These are phyloP conservation scores for Russula abietina DNA, from an alignment of 768 basidiomycete species.

Conservation along the genomic window DNA sequence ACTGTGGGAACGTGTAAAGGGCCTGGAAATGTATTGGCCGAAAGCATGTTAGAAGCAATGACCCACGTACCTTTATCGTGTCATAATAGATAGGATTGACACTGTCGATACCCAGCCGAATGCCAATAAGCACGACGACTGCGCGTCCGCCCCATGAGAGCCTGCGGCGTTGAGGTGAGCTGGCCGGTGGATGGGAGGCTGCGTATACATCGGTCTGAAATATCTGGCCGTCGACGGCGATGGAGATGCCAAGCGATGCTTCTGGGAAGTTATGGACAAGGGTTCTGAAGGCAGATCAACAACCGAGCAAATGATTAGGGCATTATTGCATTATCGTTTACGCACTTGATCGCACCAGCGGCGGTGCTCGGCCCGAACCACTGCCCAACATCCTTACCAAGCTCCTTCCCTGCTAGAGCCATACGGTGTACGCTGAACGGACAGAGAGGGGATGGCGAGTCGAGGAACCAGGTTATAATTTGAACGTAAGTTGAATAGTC, in stretches of 20 bases:
- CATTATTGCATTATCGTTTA: background rate
- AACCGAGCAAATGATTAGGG: background rate
- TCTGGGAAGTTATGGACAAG: constrained; percentile 76
- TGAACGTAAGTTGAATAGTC: constrained; percentile 85
- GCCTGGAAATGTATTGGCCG: constrained; percentile 40
- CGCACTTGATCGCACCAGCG: constrained; percentile 89
- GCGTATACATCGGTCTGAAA: constrained; percentile 83
- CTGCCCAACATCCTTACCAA: constrained; percentile 92
- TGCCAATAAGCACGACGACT: constrained; percentile 80
- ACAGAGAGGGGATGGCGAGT: constrained; percentile 73
- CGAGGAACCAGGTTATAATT: constrained; percentile 92
- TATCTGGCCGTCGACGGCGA: constrained; percentile 76
- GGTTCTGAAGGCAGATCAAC: constrained; percentile 41
- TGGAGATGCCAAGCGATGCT: constrained; percentile 71
- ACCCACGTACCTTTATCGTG: constrained; percentile 55
- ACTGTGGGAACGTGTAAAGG: constrained; percentile 90
- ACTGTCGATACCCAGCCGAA: constrained; percentile 83
- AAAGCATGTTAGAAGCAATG: background rate
- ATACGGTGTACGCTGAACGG: constrained; percentile 97
- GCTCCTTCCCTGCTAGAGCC: constrained; percentile 89
- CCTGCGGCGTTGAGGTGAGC: constrained; percentile 28
- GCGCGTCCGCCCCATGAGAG: constrained; percentile 71
- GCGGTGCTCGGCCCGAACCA: constrained; percentile 99
- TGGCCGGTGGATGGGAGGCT: constrained; percentile 47
- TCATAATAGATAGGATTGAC: constrained; percentile 97